phyloP scores from a whole-genome alignment of 1,139 yeast species.

The Wickerhamiella infanticola region DNA sequence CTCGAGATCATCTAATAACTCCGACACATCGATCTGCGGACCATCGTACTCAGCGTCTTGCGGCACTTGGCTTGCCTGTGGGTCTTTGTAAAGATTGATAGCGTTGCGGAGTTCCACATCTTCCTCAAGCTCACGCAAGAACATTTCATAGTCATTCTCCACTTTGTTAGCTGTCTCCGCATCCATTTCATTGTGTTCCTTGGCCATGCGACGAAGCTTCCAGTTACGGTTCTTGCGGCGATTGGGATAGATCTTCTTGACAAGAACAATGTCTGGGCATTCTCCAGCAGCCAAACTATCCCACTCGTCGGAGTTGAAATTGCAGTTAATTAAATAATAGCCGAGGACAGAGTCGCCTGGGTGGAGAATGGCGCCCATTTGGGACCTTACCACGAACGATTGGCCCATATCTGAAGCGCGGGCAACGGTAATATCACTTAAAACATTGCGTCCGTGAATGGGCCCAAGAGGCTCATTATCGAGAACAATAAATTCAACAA shows the following conservation, averaged over 20 bases:
- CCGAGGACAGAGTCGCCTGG: constrained; percentile 96
- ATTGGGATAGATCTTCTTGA: constrained; percentile 81
- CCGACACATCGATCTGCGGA: constrained; percentile 31
- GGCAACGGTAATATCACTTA: constrained; percentile 84
- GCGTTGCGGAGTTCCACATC: constrained; percentile 89
- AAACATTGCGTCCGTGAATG: constrained; percentile 56
- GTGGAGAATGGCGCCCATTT: constrained; percentile 84
- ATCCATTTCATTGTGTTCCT: constrained; percentile 80
- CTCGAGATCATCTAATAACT: constrained; percentile 54
- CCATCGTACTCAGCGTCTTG: constrained; percentile 21
- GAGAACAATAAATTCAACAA: constrained; percentile 75
- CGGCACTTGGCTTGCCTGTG: constrained; percentile 26
- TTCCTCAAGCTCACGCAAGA: constrained; percentile 95
- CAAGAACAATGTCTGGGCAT: constrained; percentile 70
- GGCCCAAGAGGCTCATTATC: constrained; percentile 91
- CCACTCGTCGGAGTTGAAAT: constrained; percentile 78
- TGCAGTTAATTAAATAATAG: constrained; percentile 67
- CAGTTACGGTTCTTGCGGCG: constrained; percentile 71
- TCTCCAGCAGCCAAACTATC: constrained; percentile 48
- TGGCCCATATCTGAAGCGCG: constrained; percentile 80
- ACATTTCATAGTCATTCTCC: constrained; percentile 86
- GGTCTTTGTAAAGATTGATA: constrained; percentile 77
- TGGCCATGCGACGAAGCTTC: constrained; percentile 98
- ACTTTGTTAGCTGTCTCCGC: constrained; percentile 70
- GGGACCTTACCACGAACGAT: constrained; percentile 73